Evolutionary conservation across 495 filamentous ascomycete species (phyloP), one percentile per base, ranked within the genome.

Genomic region (Talaromyces nanjingensis): DNA sequence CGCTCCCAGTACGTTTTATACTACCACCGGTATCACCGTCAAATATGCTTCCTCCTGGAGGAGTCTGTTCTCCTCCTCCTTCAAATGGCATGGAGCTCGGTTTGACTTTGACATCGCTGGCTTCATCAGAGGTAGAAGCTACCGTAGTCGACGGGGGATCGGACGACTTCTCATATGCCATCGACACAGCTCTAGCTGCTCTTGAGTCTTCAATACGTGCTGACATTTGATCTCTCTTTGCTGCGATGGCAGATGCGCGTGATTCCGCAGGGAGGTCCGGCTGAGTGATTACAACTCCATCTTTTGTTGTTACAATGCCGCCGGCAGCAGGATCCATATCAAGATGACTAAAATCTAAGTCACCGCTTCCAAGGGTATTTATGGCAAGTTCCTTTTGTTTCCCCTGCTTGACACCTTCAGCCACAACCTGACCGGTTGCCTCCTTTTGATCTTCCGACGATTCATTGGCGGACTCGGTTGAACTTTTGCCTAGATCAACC

Each of bases 351-450:
- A 98, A 84, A 71, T 89, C 93, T 53, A 98, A 79, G 70, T 97
- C 89, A 1, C 94, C 94, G 68, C 84, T 85, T 2, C 94, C 94
- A 22, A 99, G 77, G 3, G 96, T 99, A 71, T 96, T 91, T 16
- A 97, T 84, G 11, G 94, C 91, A 49, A 86, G 83, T 64, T 89
- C 84, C 68, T 90, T 91, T 64, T 85, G 76, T 34, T 80, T 80
- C 62, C 82, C 78, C 8, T 56, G 57, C 49, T 74, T 74, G 6
- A 53, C 66, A 24, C 63, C 66, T 12, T 70, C 68, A 31, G 1
- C 22, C 3, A 64, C 62, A 14, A 49, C 52, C 25, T 65, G 67
- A 49, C 66, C 68, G 8, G 47, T 47, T 4, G 75, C 74, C 16
- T 74, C 68, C 16, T 69, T 63, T 18, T 62, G 70, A 27, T 74